phyloP scores from a whole-genome alignment of 176 grass and related monocot species.

The Ensete glaucum region DNA sequence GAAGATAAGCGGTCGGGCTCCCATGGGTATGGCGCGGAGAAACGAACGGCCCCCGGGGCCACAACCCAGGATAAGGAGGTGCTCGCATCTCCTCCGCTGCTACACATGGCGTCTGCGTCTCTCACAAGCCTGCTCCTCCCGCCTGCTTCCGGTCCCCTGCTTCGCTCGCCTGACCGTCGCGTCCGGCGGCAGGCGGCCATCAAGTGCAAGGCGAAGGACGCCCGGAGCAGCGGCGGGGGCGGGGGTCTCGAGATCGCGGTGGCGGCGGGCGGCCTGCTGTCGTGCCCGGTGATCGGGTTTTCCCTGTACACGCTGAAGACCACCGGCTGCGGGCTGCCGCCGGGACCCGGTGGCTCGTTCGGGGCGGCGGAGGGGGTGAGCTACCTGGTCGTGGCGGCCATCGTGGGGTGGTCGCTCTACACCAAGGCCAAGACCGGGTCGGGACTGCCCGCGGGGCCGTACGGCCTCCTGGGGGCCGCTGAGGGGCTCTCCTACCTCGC shows the following conservation, averaged over 20 bases:
- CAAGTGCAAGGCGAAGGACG: conserved; percentile 28
- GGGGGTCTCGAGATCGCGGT: no score
- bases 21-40: background rate
- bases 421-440: conserved; percentile 75
- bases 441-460: conserved; percentile 62
- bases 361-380: conserved; percentile 75
- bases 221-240: conserved; percentile 20
- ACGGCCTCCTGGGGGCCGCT: conserved; percentile 40
- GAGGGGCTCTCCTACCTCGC: background rate
- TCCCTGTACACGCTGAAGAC: conserved; percentile 74
- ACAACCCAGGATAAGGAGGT: no score
- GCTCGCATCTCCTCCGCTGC: no score
- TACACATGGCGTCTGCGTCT: no score
- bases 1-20: background rate
- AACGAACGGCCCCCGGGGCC: background rate
- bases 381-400: conserved; percentile 56
- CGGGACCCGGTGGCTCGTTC: conserved; percentile 54
- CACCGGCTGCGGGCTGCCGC: conserved; percentile 69
- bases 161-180: background rate
- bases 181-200: no score
- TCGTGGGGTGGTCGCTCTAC: conserved; percentile 65
- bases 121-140: background rate
- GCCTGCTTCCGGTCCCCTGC: background rate
- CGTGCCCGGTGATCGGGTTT: conserved; percentile 50
- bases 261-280: conserved; percentile 33